Evolutionary conservation across 352 stramenopile species (phyloP).

Genomic region (Phytophthora sansomeana): DNA sequence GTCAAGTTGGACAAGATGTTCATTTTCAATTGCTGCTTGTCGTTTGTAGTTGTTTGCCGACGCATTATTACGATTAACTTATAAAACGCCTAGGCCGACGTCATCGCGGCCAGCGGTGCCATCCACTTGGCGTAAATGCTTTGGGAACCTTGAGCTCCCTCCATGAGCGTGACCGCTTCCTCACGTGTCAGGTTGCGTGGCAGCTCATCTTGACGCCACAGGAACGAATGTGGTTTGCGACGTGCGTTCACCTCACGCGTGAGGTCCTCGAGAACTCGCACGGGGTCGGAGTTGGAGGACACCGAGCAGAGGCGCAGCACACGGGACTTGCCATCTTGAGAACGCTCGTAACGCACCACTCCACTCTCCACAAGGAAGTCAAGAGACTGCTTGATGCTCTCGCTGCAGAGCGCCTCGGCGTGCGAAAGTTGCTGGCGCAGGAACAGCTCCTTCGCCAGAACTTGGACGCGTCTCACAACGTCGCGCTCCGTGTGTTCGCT

Average conservation of each 20-base stretch:
- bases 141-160: slow-evolving; percentile 17
- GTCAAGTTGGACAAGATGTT: not conserved
- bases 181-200: slow-evolving; percentile 34
- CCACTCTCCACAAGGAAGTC: slow-evolving; percentile 66
- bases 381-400: slow-evolving; percentile 79
- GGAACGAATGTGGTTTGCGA: slow-evolving; percentile 52
- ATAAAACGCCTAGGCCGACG: slow-evolving; percentile 19
- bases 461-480: slow-evolving; percentile 61
- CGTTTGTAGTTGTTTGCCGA: slow-evolving; percentile 1
- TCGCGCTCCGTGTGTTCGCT: slow-evolving; percentile 48
- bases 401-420: slow-evolving; percentile 77
- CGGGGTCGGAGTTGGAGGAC: not conserved
- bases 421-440: slow-evolving; percentile 49
- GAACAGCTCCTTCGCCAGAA: slow-evolving; percentile 64
- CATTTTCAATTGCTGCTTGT: not conserved
- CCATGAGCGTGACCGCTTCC: slow-evolving; percentile 44
- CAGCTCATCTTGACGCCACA: slow-evolving; percentile 53
- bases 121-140: slow-evolving; percentile 52
- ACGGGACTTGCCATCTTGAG: slow-evolving; percentile 37
- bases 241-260: slow-evolving; percentile 50
- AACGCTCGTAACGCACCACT: slow-evolving; percentile 45
- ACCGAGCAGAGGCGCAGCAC: slow-evolving; percentile 37
- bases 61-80: slow-evolving; percentile 31
- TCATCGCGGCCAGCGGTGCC: slow-evolving; percentile 24
- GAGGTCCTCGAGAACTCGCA: slow-evolving; percentile 36